Base-by-base conservation (phyloP, 805 yeast species). In the Starmerella powellii region DNA sequence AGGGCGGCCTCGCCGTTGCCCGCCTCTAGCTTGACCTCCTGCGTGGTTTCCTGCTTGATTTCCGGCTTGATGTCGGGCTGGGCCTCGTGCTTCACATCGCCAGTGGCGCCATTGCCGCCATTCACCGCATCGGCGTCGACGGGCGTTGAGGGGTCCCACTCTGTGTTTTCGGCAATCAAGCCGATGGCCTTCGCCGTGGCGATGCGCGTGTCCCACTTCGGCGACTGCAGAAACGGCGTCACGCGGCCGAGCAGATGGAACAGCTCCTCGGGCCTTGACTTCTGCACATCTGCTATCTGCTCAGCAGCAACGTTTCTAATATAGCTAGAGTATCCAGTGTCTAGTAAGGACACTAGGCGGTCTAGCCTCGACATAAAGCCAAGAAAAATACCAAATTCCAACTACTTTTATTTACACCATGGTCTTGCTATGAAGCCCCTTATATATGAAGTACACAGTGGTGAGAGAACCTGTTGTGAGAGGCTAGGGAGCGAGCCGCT, bases 221-320 rank as follows among this genome's bases (percentile, higher is more conserved):
- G 71, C 20, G 85, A 76, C 55, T 76, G 73, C 45, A 91, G 67
- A 58, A 77, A 91, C 0, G 99, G 97, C 54, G 86, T 84, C 1
- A 91, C 94, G 45, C 97, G 70, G 13, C 94, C 84, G 27, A 91
- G 64, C 32, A 91, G 64, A 44, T 80, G 80, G 40, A 85, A 68
- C 17, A 83, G 74, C 55, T 91, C 97, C 56, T 88, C 97, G 0
- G 97, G 95, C 56, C 91, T 97, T 33, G 81, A 80, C 59, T 81
- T 81, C 21, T 95, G 96, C 30, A 93, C 70, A 52, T 88, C 97
- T 4, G 95, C 84, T 51, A 91, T 68, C 63, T 91, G 99, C 56
- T 88, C 95, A 2, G 97, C 97, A 1, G 98, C 99, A 8, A 95
- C 84, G 56, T 84, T 85, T 51, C 97, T 73, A 34, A 91, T 91